Percentiles rank a stretch among this genome's conserved stretches.
phyloP scores from a whole-genome alignment of 257 asterid genomes.

The Osmanthus fragrans region DNA sequence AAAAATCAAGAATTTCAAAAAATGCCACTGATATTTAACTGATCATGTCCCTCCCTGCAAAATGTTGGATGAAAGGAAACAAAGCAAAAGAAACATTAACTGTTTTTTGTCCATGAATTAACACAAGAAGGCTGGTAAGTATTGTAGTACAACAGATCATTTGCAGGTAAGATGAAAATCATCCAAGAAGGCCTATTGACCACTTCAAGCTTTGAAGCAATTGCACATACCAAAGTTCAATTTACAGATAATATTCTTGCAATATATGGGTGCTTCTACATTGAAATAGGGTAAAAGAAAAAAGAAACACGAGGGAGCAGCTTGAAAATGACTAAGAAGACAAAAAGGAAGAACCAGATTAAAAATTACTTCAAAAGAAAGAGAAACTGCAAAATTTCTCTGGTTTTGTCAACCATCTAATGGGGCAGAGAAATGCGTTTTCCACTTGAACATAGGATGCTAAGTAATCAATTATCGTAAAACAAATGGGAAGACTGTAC shows the following conservation, averaged over 20 bases:
- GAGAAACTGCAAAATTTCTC: not conserved
- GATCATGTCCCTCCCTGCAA: not conserved
- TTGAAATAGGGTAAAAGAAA: not conserved
- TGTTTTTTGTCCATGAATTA: not conserved
- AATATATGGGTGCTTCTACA: not conserved
- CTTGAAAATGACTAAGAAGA: not conserved
- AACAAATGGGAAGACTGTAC: no score
- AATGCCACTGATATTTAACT: not conserved
- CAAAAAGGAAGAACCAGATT: not conserved
- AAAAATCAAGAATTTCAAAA: not conserved
- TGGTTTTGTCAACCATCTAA: not conserved
- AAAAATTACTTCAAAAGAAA: not conserved
- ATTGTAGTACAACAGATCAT: not conserved
- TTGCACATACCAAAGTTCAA: not conserved
- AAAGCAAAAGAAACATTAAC: constrained; percentile 3
- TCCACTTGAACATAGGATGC: not conserved
- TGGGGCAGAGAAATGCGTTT: not conserved
- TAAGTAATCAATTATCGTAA: no score
- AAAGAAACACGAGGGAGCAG: not conserved
- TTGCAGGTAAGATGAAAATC: not conserved
- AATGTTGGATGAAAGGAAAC: not conserved
- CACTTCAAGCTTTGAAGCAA: not conserved
- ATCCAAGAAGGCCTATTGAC: not conserved
- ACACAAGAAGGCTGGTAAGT: not conserved
- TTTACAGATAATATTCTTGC: not conserved